Conservation (phyloP, 139 green algal genomes). For the Gonium pectorale region DNA sequence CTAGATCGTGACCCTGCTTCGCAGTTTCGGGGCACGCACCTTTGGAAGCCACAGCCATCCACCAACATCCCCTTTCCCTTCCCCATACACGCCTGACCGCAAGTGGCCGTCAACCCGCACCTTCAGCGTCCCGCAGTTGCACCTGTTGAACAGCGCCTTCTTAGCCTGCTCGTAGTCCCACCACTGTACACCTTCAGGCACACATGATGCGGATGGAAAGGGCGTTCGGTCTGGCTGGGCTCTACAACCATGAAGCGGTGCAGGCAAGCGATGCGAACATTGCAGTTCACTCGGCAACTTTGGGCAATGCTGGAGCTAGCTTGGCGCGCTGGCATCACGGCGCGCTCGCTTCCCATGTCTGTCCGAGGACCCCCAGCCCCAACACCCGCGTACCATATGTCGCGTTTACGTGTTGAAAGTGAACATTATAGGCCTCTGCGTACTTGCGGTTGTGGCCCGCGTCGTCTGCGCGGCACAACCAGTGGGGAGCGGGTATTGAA, state of each 20-base stretch:
- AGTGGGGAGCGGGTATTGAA: too few species aligned
- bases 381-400: neutral
- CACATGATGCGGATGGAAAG: too few species aligned
- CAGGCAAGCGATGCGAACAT: neutral
- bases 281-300: neutral
- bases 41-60: neutral
- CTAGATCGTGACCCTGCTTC: neutral
- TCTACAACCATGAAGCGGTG: neutral
- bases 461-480: slow-evolving; percentile 3
- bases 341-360: too few species aligned
- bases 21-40: neutral
- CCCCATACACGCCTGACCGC: neutral
- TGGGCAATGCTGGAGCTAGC: neutral
- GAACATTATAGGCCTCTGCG: neutral
- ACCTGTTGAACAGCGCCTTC: neutral
- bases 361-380: neutral
- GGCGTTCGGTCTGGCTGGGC: too few species aligned
- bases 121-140: slow-evolving; percentile 12
- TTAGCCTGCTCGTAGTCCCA: neutral
- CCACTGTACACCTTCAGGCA: slow-evolving; percentile 4
- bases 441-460: slow-evolving; percentile 42
- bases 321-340: too few species aligned
- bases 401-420: slow-evolving; percentile 16
- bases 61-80: neutral
- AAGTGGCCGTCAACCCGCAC: neutral